Base-by-base conservation (phyloP, 2,329 filamentous ascomycete genomes). In the Arthroderma sp. region DNA sequence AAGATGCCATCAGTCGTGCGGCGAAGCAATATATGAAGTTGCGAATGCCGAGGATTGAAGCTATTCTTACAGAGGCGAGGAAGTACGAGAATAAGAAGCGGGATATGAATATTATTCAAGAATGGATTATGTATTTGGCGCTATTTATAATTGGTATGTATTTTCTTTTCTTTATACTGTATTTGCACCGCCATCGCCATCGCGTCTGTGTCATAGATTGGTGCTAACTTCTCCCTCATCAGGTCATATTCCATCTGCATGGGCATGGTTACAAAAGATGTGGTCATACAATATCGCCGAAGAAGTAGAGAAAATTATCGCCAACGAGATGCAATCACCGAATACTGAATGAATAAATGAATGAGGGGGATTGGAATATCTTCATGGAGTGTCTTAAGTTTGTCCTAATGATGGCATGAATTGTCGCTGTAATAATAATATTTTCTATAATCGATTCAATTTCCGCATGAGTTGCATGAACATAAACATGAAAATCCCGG, bases 81-180 rank as follows among this genome's bases (percentile, higher is more conserved):
- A 45, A 52, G 10, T 61, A 56, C 48, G 60, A 67, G 42, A 53
- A 53, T 11, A 55, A 47, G 9, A 68, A 68, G 47, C 51, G 55
- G 36, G 48, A 61, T 31, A 58, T 65, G 56, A 49, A 51, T 3
- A 6, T 60, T 0, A 11, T 66, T 1, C 47, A 58, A 45, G 66
- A 68, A 47, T 64, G 54, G 45, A 15, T 58, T 7, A 64, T 67
- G 59, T 67, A 68, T 42, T 47, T 52, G 31, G 42, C 57, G 5
- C 54, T 68, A 41, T 66, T 60, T 53, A 43, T 66, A 3, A 51
- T 62, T 27, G 59, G 62, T 58, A 43, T 41, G 44, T 38, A 27
- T 44, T 9, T 4, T n/a, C 3, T 32, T 44, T 22, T 22, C 10
- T 9, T 11, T n/a, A n/a, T 29, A 22, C 15, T 22, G 15, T 22